Evolutionary conservation across 768 basidiomycete genomes (phyloP).

Genomic region (Dioszegia aurantiaca): DNA sequence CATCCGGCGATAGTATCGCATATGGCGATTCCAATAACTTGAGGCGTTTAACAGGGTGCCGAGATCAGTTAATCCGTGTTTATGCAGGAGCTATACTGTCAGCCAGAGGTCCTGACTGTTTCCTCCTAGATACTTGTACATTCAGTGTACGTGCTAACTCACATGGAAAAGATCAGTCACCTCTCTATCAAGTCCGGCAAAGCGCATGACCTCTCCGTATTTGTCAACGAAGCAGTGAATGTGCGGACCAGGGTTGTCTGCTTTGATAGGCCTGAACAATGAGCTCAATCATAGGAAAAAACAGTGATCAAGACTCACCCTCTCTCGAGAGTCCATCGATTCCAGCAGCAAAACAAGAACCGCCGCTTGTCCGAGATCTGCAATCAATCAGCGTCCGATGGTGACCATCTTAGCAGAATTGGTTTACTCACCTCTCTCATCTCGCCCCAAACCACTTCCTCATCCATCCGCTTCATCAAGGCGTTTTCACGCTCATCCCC

Average conservation of each 20-base stretch:
- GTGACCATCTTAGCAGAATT: neutral
- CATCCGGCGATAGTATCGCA: slow-evolving; percentile 12
- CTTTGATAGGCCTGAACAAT: slow-evolving; percentile 19
- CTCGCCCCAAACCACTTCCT: slow-evolving; percentile 30
- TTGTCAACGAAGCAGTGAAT: slow-evolving; percentile 18
- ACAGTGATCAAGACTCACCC: slow-evolving; percentile 22
- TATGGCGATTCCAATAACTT: slow-evolving; percentile 7
- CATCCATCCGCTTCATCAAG: slow-evolving; percentile 23
- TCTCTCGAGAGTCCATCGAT: slow-evolving; percentile 26
- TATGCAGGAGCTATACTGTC: neutral
- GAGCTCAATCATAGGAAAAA: no score
- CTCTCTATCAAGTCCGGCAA: slow-evolving; percentile 18
- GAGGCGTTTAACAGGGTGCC: neutral
- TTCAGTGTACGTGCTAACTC: slow-evolving; percentile 13
- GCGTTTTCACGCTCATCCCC: slow-evolving; percentile 18
- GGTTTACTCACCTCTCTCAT: neutral
- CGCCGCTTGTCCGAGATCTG: slow-evolving; percentile 21
- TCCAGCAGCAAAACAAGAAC: slow-evolving; percentile 27
- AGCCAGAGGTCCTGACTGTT: neutral
- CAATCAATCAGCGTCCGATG: neutral
- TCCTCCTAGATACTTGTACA: no score
- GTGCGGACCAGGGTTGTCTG: slow-evolving; percentile 5
- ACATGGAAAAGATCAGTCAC: slow-evolving; percentile 18
- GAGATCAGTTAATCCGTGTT: neutral
- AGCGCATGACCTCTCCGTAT: slow-evolving; percentile 24